Evolutionary conservation across 208 protist species (phyloP).

Genomic region (Leishmania guyanensis): DNA sequence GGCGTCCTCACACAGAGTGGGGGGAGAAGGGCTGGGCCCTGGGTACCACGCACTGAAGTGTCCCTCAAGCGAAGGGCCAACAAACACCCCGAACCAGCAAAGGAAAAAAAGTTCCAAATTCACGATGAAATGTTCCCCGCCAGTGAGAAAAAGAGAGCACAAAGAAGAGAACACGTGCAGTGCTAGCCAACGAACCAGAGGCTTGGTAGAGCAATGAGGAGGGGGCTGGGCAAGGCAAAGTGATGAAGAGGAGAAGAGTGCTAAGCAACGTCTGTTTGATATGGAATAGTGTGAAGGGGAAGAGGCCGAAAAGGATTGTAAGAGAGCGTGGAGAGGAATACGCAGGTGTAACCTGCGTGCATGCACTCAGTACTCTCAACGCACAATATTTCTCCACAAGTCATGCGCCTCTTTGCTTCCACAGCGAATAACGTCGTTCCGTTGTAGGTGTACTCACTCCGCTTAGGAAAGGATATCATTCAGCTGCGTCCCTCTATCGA

Average conservation of each 20-base stretch:
- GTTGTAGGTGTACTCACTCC: neutral
- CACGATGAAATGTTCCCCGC: neutral
- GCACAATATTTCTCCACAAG: neutral
- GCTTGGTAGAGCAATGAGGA: too few species aligned
- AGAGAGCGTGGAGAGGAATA: neutral
- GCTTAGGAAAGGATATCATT: constrained; percentile 58
- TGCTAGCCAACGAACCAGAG: neutral
- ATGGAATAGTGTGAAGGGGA: too few species aligned
- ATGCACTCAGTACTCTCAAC: neutral
- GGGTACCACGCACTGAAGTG: neutral
- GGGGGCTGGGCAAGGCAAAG: neutral
- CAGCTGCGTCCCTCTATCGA: constrained; percentile 15
- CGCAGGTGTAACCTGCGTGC: constrained; percentile 4
- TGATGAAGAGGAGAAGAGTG: neutral
- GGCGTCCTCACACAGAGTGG: too few species aligned
- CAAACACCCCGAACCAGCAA: neutral
- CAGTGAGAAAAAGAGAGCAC: neutral
- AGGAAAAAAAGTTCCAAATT: constrained; percentile 7
- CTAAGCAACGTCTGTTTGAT: neutral
- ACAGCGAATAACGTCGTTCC: neutral
- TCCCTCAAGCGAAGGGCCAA: neutral
- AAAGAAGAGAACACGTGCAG: neutral
- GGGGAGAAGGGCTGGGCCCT: neutral
- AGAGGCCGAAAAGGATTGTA: neutral
- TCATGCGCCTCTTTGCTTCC: neutral